phyloP scores from a whole-genome alignment of 179 eudicot species.

The Spergularia azorica region DNA sequence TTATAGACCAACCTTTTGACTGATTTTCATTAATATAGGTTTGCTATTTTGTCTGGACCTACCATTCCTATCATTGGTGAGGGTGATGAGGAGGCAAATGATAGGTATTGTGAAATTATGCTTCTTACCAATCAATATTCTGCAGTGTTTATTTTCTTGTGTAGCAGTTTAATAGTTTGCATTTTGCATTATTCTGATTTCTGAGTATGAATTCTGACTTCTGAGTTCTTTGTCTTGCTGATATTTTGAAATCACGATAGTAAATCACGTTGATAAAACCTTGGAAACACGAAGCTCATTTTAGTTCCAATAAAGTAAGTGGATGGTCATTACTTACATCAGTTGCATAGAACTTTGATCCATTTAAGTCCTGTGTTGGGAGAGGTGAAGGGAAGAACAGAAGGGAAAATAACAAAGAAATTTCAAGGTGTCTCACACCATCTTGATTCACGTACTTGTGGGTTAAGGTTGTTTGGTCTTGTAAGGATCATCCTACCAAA shows the following conservation, averaged over 20 bases:
- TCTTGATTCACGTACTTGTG: too few species aligned
- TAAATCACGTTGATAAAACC: neutral
- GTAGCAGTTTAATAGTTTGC: too few species aligned
- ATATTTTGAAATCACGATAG: neutral
- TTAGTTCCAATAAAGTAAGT: neutral
- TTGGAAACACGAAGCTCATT: neutral
- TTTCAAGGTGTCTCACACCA: too few species aligned
- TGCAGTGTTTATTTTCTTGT: too few species aligned
- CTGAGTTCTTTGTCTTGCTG: conserved; percentile 4
- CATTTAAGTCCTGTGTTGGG: too few species aligned
- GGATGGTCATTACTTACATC: too few species aligned
- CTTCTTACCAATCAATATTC: neutral
- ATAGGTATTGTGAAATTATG: conserved; percentile 51
- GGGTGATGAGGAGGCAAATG: conserved; percentile 93
- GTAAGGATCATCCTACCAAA: too few species aligned
- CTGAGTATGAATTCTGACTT: neutral
- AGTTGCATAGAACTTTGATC: too few species aligned
- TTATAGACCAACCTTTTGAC: conserved; percentile 20
- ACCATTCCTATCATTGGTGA: conserved; percentile 98
- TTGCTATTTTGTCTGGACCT: conserved; percentile 89
- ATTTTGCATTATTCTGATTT: neutral
- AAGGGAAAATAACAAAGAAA: too few species aligned
- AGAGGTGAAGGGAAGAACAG: too few species aligned
- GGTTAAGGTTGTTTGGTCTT: too few species aligned
- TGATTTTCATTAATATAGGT: conserved; percentile 46